Base-by-base conservation (phyloP, 2,329 filamentous ascomycete genomes). In the Trichoderma sp. region DNA sequence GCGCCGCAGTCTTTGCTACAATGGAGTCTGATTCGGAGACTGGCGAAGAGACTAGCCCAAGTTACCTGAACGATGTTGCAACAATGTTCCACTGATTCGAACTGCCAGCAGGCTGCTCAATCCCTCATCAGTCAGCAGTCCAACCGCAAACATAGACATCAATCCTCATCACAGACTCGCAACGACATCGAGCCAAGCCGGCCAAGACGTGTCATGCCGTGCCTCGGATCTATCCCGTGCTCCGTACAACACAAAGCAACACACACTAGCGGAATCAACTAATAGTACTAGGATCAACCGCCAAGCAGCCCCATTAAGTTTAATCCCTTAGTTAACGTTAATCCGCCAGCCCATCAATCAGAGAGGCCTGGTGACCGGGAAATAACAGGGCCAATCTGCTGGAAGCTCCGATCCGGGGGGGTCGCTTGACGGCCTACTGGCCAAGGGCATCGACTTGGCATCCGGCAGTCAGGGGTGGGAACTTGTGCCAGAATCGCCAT, bases 401-500 rank as follows among this genome's bases (percentile, higher is more conserved):
- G 22, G 19, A 53, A 13, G 34, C 35, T 22, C 48, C 60, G 60
- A 64, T 54, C 32, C 48, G 34, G 60, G 60, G 45, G 48, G 17
- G 19, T 32, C 34, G 22, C 34, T 54, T 39, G 60, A 42, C 10
- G 19, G 42, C 22, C 59, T 39, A 59, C 56, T 27, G 32, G 35
- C 34, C 54, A 37, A 25, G 54, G 54, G 59, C 45, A 27, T 37
- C 60, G 50, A 39, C 60, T 64, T 64, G 60, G 60, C 61, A 34
- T 17, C 61, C 61, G 61, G 61, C 61, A 64, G 35, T 64, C 50
- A 54, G 35, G 61, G 50, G 50, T 54, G 61, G 60, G 61, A 64
- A 56, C 50, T 64, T 64, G 25, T 54, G 61, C 19, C 50, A 56
- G 61, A 64, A 45, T 64, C 61, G 61, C 61, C 61, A 64, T 56